A percentile compares a stretch with the other conserved stretches of the same genome.
phyloP scores from a whole-genome alignment of 1,284 basidiomycete genomes.

The Microbotryomycetes sp. region DNA sequence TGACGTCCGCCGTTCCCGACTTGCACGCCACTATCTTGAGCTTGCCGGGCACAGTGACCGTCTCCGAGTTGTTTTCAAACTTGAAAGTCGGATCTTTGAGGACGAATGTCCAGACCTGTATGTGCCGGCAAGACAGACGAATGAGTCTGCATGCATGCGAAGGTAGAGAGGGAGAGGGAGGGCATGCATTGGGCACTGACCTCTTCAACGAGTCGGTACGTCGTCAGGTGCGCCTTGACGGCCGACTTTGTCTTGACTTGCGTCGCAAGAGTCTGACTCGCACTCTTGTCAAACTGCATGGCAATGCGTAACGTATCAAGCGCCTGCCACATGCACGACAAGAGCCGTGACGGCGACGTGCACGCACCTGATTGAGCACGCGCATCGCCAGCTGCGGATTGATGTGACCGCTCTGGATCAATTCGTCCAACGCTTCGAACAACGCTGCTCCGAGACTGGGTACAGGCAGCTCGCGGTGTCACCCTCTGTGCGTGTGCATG shows the following conservation, averaged over 20 bases:
- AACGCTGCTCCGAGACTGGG: constrained; percentile 88
- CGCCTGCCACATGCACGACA: neutral
- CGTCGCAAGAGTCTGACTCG: constrained; percentile 82
- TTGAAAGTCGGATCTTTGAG: constrained; percentile 86
- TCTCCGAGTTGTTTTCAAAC: constrained; percentile 66
- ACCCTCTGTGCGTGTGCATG: neutral
- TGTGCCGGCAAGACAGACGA: no score
- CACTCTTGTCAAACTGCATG: constrained; percentile 81
- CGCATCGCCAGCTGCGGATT: constrained; percentile 97
- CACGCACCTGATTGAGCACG: constrained; percentile 83
- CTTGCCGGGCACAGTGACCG: constrained; percentile 48
- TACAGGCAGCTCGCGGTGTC: neutral
- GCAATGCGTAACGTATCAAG: neutral
- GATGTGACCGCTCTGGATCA: constrained; percentile 93
- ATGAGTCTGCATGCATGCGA: neutral
- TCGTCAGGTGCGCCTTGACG: constrained; percentile 82
- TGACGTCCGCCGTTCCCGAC: constrained; percentile 50
- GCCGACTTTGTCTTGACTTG: constrained; percentile 86
- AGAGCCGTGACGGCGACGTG: no score
- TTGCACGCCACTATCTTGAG: constrained; percentile 97
- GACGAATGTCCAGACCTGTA: constrained; percentile 84
- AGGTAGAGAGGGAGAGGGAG: neutral
- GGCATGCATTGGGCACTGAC: constrained; percentile 14
- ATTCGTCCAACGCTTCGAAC: constrained; percentile 97
- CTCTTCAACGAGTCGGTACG: constrained; percentile 90